phyloP scores from a whole-genome alignment of 2,329 filamentous ascomycete genomes.

The Fusarium caatingaense region DNA sequence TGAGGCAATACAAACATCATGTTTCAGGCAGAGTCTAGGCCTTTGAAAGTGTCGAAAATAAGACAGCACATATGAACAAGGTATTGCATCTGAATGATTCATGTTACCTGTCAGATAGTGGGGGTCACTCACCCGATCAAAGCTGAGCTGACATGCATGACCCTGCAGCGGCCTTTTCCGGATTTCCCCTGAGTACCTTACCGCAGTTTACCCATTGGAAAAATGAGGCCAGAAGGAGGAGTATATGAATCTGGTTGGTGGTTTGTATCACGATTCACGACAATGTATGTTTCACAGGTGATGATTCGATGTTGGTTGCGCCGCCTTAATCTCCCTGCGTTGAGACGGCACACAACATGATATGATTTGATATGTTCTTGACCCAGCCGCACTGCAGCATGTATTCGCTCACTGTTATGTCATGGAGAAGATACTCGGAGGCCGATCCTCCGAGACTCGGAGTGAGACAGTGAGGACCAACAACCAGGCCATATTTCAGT shows the following conservation, averaged over 20 bases:
- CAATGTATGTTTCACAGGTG: neutral
- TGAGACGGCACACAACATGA: neutral
- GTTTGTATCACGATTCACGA: neutral
- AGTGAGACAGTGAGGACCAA: neutral
- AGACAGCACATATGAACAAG: neutral
- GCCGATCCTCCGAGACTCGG: neutral
- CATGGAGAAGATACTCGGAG: neutral
- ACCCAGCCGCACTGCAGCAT: neutral
- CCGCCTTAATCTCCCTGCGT: neutral
- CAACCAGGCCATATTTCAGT: neutral
- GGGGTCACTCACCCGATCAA: neutral
- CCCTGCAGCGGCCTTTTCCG: conserved; percentile 15
- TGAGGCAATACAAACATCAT: neutral
- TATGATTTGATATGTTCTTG: neutral
- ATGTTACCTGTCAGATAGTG: conserved; percentile 6
- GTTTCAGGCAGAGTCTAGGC: neutral
- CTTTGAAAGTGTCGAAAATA: neutral
- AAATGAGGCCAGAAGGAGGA: conserved; percentile 3
- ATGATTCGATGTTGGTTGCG: neutral
- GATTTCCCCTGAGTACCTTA: neutral
- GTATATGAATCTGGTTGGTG: neutral
- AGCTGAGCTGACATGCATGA: conserved; percentile 3
- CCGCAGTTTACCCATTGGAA: neutral
- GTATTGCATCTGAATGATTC: conserved; percentile 3
- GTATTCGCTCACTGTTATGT: neutral